These are phyloP conservation scores for Pyrenochaeta sp. DNA, from an alignment of 2,329 filamentous ascomycete genomes.

Conservation along the genomic window DNA sequence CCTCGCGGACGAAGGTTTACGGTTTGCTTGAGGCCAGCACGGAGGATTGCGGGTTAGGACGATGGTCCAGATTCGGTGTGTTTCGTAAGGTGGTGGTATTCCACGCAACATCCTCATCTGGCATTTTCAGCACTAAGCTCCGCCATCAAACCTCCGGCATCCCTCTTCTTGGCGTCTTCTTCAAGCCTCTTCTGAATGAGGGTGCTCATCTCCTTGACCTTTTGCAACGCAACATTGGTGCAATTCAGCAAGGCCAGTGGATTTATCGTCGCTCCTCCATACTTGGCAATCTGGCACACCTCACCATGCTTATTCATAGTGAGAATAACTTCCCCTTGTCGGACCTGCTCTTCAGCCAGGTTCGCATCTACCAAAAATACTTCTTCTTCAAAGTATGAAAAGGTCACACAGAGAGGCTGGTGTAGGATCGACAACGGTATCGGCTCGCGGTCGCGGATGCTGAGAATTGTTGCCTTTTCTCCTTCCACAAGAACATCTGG, in stretches of 20 bases:
- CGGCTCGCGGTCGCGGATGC: slow-evolving; percentile 83
- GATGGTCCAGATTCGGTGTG: slow-evolving; percentile 18
- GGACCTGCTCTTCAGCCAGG: slow-evolving; percentile 77
- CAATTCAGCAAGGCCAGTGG: slow-evolving; percentile 80
- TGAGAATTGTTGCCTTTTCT: slow-evolving; percentile 84
- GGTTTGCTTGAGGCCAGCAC: slow-evolving; percentile 11
- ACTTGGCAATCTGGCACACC: slow-evolving; percentile 89
- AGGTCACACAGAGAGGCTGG: slow-evolving; percentile 89
- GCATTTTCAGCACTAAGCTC: slow-evolving; percentile 88
- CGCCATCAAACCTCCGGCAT: slow-evolving; percentile 79
- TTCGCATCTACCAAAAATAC: slow-evolving; percentile 76
- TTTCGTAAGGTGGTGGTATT: slow-evolving; percentile 19
- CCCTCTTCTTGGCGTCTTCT: slow-evolving; percentile 78
- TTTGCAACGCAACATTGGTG: slow-evolving; percentile 75
- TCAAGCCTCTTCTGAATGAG: slow-evolving; percentile 77
- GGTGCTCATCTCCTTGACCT: slow-evolving; percentile 80
- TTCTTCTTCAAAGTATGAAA: slow-evolving; percentile 82
- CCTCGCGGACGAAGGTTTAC: slow-evolving; percentile 30
- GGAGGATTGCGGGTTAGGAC: slow-evolving; percentile 13
- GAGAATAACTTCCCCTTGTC: slow-evolving; percentile 77
- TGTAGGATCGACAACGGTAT: slow-evolving; percentile 91
- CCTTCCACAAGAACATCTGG: slow-evolving; percentile 89
- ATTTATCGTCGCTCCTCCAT: slow-evolving; percentile 83
- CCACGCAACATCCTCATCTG: slow-evolving; percentile 60
- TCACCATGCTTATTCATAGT: slow-evolving; percentile 90